Evolutionary conservation across 371 early-diverging fungal species (phyloP).

Genomic region (Dichotomocladium elegans): DNA sequence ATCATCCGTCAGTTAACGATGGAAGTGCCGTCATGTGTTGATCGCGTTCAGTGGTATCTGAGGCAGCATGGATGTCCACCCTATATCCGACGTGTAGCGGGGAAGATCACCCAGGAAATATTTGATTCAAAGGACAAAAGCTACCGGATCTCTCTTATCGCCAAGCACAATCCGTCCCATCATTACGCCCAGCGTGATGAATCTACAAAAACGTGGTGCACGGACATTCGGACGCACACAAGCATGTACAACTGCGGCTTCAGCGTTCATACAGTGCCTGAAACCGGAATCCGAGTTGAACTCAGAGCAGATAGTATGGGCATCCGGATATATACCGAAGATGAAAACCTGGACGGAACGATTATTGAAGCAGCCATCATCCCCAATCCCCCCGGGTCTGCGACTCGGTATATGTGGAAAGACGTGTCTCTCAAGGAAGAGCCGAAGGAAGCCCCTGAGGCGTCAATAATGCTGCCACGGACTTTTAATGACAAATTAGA

Average conservation of each 20-base stretch:
- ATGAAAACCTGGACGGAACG: constrained; percentile 25
- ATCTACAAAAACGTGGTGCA: constrained; percentile 22
- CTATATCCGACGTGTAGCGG: constrained; percentile 44
- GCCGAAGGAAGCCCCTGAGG: background rate
- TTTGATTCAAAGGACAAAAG: constrained; percentile 25
- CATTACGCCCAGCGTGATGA: constrained; percentile 4
- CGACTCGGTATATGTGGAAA: constrained; percentile 7
- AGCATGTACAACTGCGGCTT: constrained; percentile 38
- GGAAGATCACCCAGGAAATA: constrained; percentile 26
- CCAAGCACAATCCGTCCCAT: constrained; percentile 37
- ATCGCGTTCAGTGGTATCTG: constrained; percentile 43
- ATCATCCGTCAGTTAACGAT: constrained; percentile 43
- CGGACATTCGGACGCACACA: constrained; percentile 35
- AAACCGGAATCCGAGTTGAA: constrained; percentile 22
- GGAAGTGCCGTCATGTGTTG: constrained; percentile 42
- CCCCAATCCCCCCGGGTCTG: constrained; percentile 17
- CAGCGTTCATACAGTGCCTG: constrained; percentile 14
- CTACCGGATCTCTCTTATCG: constrained; percentile 29
- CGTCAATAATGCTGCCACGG: too few relatives aligned
- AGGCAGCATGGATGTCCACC: constrained; percentile 52
- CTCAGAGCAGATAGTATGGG: constrained; percentile 30
- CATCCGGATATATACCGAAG: constrained; percentile 35
- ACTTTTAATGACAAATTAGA: too few relatives aligned
- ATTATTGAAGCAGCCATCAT: constrained; percentile 18
- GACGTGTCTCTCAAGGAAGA: constrained; percentile 5